Evolutionary conservation across 2,329 filamentous ascomycete genomes (phyloP), one percentile per base, ranked within the genome.

Genomic region (Colletotrichum scovillei): DNA sequence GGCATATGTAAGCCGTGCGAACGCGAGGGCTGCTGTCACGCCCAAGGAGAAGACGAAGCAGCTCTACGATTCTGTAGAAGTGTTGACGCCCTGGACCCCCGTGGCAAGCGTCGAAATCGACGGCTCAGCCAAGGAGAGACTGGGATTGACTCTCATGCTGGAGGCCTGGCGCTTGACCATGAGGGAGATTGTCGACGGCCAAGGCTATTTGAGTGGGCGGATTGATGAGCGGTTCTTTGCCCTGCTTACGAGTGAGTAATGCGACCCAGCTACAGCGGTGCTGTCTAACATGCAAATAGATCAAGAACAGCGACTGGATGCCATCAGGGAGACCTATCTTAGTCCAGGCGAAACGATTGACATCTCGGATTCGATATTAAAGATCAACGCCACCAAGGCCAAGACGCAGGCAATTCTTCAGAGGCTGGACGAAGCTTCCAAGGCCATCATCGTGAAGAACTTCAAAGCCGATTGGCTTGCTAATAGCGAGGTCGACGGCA

Each of bases 161-260:
- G 79, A 84, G 28, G 85, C 83, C 71, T 91, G 89, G 89, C 83
- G 81, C 3, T 75, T 91, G n/a, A 82, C 85, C 9, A 83, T 86
- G 2, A 81, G 83, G 67, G 86, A 89, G 74, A 77, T 87, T 19
- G 77, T 84, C 16, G 81, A 84, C 24, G 81, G 81, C 6, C 77
- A 84, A 4, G 89, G 88, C 6, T 79, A 81, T 38, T 77, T 83
- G 1, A 79, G 79, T 2, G 71, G 90, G 7, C 80, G 76, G 72
- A 75, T 90, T 24, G 77, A 79, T 14, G 38, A 67, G 11, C 26
- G 24, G 7, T 28, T 72, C 38, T 5, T 60, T 56, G n/a, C 38
- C 9, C 38, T 74, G 8, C 30, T 74, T 24, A 35, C 59, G 30
- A 72, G 72, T 74, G 53, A 67, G 72, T 73, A 8, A 38, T 57